Conservation (phyloP, 2,329 filamentous ascomycete genomes). For the Aspergillus cejpii region DNA sequence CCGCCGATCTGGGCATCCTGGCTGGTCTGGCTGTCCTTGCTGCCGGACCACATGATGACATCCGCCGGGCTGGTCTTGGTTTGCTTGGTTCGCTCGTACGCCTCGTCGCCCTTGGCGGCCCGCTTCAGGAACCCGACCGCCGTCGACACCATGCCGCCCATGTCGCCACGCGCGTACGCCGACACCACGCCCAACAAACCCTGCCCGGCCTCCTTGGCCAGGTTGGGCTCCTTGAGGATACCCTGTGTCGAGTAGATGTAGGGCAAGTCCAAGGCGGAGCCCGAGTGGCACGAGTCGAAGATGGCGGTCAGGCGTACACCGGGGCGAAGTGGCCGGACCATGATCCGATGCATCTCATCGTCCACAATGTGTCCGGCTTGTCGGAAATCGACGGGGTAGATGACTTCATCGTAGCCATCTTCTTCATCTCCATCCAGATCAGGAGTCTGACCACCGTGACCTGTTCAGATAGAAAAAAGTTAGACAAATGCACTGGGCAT, state of each 20-base stretch:
- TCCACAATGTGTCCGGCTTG: slow-evolving; percentile 67
- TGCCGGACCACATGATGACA: slow-evolving; percentile 96
- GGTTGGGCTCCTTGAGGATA: slow-evolving; percentile 62
- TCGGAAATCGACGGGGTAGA: slow-evolving; percentile 69
- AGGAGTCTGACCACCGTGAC: slow-evolving; percentile 68
- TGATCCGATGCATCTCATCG: slow-evolving; percentile 69
- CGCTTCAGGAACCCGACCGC: slow-evolving; percentile 85
- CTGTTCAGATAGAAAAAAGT: slow-evolving; percentile 32
- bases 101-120: slow-evolving; percentile 69
- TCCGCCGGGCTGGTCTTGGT: slow-evolving; percentile 93
- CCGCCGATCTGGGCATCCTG: slow-evolving; percentile 83
- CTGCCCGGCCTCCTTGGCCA: slow-evolving; percentile 61
- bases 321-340: slow-evolving; percentile 68
- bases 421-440: slow-evolving; percentile 70
- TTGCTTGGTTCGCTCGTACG: slow-evolving; percentile 69
- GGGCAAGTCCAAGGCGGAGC: slow-evolving; percentile 59
- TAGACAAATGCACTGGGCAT: neutral
- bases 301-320: slow-evolving; percentile 72
- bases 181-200: slow-evolving; percentile 61
- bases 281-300: slow-evolving; percentile 63
- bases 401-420: slow-evolving; percentile 70
- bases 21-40: slow-evolving; percentile 92
- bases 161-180: slow-evolving; percentile 75
- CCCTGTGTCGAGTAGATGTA: slow-evolving; percentile 63
- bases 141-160: slow-evolving; percentile 70